Conservation (phyloP, 106 monocot species). For the Cymbidium sinense region DNA sequence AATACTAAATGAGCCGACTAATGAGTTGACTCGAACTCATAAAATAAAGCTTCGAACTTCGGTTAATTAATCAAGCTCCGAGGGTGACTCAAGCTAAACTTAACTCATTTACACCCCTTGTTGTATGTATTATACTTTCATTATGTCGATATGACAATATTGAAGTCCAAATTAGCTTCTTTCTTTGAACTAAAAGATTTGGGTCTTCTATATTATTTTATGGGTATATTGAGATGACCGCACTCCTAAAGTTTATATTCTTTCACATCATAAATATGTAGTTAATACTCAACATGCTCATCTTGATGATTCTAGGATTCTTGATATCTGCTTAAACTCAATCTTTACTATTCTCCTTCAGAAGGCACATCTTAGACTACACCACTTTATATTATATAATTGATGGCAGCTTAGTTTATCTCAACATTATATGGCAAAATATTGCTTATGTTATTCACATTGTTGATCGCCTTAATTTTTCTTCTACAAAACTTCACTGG, state of each 20-base stretch:
- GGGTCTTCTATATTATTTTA: background rate
- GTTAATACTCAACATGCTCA: no score
- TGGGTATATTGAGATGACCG: background rate
- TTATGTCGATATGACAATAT: background rate
- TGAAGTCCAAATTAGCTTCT: background rate
- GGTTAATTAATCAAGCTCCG: no score
- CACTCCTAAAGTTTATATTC: background rate
- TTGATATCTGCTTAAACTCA: background rate
- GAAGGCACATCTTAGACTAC: background rate
- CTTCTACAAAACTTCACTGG: background rate
- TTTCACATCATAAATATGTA: background rate
- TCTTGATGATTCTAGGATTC: background rate
- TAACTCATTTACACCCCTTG: no score
- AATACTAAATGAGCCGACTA: no score
- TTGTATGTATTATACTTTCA: background rate
- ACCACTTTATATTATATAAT: background rate
- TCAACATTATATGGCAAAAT: background rate
- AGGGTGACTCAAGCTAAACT: no score
- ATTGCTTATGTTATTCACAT: background rate
- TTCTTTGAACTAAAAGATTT: background rate
- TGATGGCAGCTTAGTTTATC: background rate
- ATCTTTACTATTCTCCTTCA: background rate
- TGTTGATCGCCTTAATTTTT: background rate
- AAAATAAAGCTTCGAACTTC: no score
- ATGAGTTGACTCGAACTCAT: no score